phyloP scores from a whole-genome alignment of 306 rosid genomes.

The Cajanus cajan region DNA sequence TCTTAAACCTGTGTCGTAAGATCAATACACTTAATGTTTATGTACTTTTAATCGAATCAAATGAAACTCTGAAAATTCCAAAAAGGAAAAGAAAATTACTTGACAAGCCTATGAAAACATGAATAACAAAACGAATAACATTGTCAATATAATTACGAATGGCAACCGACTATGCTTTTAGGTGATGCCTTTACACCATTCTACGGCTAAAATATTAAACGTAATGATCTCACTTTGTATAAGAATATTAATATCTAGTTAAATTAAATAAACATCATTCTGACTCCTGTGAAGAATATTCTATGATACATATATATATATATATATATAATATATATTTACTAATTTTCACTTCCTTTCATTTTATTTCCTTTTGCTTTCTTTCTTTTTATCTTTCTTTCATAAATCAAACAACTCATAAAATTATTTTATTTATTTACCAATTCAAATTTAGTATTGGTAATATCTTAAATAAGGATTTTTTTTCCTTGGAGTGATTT shows the following conservation, averaged over 20 bases:
- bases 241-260: background rate
- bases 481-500: too few relatives aligned
- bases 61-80: background rate
- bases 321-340: too few relatives aligned
- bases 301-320: too few relatives aligned
- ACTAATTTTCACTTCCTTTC: too few relatives aligned
- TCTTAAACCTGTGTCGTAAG: background rate
- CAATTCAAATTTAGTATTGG: too few relatives aligned
- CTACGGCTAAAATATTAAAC: background rate
- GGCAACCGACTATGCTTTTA: background rate
- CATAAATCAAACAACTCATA: too few relatives aligned
- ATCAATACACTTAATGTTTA: background rate
- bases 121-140: background rate
- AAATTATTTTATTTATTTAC: too few relatives aligned
- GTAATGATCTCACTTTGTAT: background rate
- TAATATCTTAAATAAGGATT: too few relatives aligned
- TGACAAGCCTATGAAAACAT: background rate
- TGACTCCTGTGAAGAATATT: background rate
- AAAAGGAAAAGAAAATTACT: background rate
- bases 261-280: background rate
- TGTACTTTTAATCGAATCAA: background rate
- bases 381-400: too few relatives aligned
- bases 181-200: background rate
- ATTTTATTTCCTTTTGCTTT: too few relatives aligned
- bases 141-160: background rate